These are phyloP conservation scores for Gremmenia infestans DNA, from an alignment of 2,329 filamentous ascomycete genomes.

Conservation along the genomic window DNA sequence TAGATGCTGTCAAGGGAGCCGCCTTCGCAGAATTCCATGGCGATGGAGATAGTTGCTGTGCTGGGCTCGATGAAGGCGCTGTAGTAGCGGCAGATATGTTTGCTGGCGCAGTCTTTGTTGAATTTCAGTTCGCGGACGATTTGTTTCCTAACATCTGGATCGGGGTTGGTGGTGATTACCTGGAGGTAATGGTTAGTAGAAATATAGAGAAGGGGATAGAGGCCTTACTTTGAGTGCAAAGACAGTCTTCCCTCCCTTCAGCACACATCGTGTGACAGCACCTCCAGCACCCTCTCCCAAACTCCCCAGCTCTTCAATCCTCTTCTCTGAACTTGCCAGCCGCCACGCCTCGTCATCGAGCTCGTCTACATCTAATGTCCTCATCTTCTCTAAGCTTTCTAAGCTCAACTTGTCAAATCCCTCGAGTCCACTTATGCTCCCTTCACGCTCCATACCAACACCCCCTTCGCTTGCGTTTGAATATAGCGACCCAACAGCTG, in stretches of 20 bases:
- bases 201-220: not conserved
- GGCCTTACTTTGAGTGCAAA: conserved; percentile 85
- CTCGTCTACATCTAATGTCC: conserved; percentile 85
- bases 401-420: conserved; percentile 71
- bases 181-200: conserved; percentile 33
- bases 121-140: conserved; percentile 94
- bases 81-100: conserved; percentile 96
- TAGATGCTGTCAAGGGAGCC: conserved; percentile 96
- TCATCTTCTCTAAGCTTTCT: conserved; percentile 70
- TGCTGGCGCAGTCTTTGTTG: conserved; percentile 94
- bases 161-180: conserved; percentile 98
- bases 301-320: conserved; percentile 83
- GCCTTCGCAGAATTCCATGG: conserved; percentile 98
- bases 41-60: conserved; percentile 95
- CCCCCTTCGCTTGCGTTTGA: conserved; percentile 75
- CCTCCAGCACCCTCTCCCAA: conserved; percentile 93
- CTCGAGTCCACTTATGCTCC: conserved; percentile 70
- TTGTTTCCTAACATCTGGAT: conserved; percentile 97
- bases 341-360: conserved; percentile 93
- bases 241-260: conserved; percentile 87
- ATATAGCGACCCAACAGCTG: conserved; percentile 79
- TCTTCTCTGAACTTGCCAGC: conserved; percentile 81
- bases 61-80: conserved; percentile 94
- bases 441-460: conserved; percentile 74
- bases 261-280: conserved; percentile 83